Conservation (phyloP, 352 stramenopile species). For the Peronospora farinosa region DNA sequence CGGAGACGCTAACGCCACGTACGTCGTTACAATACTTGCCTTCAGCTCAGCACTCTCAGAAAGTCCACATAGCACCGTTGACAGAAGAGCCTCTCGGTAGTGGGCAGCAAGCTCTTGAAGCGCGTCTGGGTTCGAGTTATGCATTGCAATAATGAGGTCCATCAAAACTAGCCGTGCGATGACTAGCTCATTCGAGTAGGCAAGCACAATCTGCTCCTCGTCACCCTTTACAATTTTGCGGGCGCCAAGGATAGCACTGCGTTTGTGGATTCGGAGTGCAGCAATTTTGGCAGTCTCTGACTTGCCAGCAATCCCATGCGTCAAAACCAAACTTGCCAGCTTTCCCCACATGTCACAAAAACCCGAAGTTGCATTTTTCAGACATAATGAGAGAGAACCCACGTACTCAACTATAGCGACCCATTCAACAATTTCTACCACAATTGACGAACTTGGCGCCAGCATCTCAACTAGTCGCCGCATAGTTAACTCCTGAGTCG, state of each 20-base stretch:
- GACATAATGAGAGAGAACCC: slow-evolving; percentile 23
- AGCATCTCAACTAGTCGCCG: slow-evolving; percentile 30
- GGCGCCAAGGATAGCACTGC: slow-evolving; percentile 28
- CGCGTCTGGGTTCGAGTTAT: slow-evolving; percentile 31
- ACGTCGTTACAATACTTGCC: slow-evolving; percentile 46
- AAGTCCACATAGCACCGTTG: slow-evolving; percentile 45
- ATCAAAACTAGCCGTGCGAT: slow-evolving; percentile 40
- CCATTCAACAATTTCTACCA: slow-evolving; percentile 41
- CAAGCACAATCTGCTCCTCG: slow-evolving; percentile 37
- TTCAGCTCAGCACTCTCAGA: slow-evolving; percentile 51
- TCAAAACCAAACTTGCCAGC: slow-evolving; percentile 41
- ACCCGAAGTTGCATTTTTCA: slow-evolving; percentile 15
- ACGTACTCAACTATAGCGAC: slow-evolving; percentile 35
- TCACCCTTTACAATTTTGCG: slow-evolving; percentile 23
- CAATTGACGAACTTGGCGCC: slow-evolving; percentile 23
- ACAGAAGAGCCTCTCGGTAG: slow-evolving; percentile 63
- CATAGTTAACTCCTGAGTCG: slow-evolving; percentile 27
- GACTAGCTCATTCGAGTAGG: slow-evolving; percentile 38
- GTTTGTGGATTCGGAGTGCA: slow-evolving; percentile 48
- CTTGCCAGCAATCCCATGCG: slow-evolving; percentile 56
- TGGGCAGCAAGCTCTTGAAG: slow-evolving; percentile 45
- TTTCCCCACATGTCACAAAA: slow-evolving; percentile 55
- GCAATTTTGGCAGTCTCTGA: slow-evolving; percentile 44
- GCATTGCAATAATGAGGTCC: slow-evolving; percentile 39
- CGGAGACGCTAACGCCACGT: slow-evolving; percentile 37